These are phyloP conservation scores for Schizophyllum amplum DNA, from an alignment of 1,284 basidiomycete genomes.

Conservation along the genomic window DNA sequence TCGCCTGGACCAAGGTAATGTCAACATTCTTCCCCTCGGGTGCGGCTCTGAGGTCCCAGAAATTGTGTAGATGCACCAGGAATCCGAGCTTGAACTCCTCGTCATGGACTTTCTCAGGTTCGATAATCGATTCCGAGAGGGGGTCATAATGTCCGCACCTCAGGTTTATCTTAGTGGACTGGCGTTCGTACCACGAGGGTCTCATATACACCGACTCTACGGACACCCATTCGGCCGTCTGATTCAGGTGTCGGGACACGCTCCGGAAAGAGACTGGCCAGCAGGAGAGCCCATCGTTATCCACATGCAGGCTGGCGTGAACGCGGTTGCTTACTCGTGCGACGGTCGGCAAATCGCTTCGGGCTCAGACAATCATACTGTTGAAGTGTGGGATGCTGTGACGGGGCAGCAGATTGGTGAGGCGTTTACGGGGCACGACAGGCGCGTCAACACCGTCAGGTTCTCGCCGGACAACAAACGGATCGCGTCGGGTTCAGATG, in stretches of 20 bases:
- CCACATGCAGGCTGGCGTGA: slow-evolving; percentile 4
- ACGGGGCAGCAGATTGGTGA: slow-evolving; percentile 13
- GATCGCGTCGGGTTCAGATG: slow-evolving; percentile 12
- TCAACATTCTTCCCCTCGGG: not conserved
- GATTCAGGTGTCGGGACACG: not conserved
- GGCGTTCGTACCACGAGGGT: slow-evolving; percentile 5
- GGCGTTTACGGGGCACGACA: not conserved
- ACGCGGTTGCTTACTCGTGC: slow-evolving; percentile 11
- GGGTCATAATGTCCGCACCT: slow-evolving; percentile 12
- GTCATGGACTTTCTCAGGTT: slow-evolving; percentile 11
- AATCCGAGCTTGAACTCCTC: not conserved
- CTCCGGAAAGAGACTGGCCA: slow-evolving; percentile 1
- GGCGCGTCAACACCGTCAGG: slow-evolving; percentile 3
- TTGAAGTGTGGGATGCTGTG: slow-evolving; percentile 18
- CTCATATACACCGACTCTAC: not conserved
- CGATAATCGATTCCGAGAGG: slow-evolving; percentile 5
- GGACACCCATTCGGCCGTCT: not conserved
- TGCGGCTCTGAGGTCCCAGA: not conserved
- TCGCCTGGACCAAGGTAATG: slow-evolving; percentile 4
- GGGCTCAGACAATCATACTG: slow-evolving; percentile 11
- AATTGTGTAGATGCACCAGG: not conserved
- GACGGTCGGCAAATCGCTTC: slow-evolving; percentile 14
- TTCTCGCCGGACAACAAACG: slow-evolving; percentile 6
- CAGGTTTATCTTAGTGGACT: slow-evolving; percentile 17
- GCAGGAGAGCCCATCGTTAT: slow-evolving; percentile 1